Conservation (phyloP, 2,329 filamentous ascomycete genomes). For the Dendrostoma leiphaemia region DNA sequence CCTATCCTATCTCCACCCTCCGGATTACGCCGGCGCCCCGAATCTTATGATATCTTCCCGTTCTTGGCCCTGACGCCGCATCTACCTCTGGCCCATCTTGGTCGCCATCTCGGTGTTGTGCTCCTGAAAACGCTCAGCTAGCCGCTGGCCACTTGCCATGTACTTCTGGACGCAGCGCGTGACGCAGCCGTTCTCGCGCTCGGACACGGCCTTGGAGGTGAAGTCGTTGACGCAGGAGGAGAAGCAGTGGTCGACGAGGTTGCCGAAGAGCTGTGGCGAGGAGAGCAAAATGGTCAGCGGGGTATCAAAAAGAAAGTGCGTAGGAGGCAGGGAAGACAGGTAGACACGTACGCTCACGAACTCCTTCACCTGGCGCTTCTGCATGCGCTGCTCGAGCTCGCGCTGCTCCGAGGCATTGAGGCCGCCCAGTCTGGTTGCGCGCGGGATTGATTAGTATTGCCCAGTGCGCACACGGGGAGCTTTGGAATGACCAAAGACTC, state of each 20-base stretch:
- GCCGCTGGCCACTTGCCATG: constrained; percentile 84
- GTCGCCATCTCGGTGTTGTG: constrained; percentile 60
- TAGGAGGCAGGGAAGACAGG: neutral
- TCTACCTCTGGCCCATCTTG: constrained; percentile 48
- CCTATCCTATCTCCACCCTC: neutral
- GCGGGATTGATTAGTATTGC: constrained; percentile 5
- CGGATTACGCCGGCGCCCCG: too few species aligned
- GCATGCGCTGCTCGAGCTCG: constrained; percentile 91
- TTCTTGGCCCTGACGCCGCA: neutral
- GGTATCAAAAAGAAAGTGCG: neutral
- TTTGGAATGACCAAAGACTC: too few species aligned
- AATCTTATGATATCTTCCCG: neutral
- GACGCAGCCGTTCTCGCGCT: constrained; percentile 87
- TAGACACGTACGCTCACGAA: constrained; percentile 82
- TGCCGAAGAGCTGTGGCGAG: constrained; percentile 52
- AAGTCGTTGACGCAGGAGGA: constrained; percentile 97
- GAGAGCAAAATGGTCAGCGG: neutral
- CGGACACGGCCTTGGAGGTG: constrained; percentile 89
- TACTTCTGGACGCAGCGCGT: constrained; percentile 95
- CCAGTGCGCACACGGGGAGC: neutral
- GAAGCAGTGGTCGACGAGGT: constrained; percentile 87
- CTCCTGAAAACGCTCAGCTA: constrained; percentile 86
- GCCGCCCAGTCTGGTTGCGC: constrained; percentile 26
- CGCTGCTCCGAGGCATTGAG: constrained; percentile 81
- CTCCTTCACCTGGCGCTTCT: constrained; percentile 98